phyloP scores from a whole-genome alignment of 208 protist genomes.

The Acanthamoeba rhysodes region DNA sequence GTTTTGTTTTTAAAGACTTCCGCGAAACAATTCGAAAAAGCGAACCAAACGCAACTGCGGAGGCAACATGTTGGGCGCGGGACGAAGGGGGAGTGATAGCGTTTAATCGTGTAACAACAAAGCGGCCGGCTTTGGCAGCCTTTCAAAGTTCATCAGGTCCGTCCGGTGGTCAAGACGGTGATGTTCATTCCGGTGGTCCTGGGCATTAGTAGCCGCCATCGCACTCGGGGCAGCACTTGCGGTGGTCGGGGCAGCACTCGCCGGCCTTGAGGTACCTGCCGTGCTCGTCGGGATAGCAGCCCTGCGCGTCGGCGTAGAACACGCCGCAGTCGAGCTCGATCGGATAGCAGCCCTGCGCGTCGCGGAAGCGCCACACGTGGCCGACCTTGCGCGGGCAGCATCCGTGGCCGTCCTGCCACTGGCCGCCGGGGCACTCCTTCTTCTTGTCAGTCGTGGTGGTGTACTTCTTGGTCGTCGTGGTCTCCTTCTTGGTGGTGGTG shows the following conservation, averaged over 20 bases:
- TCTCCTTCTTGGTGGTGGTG: neutral
- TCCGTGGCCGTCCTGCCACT: neutral
- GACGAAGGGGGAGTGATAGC: no score
- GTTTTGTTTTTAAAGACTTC: no score
- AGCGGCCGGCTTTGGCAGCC: no score
- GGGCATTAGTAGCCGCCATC: neutral
- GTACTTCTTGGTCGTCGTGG: no score
- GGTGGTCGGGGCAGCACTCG: neutral
- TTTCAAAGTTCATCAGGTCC: no score
- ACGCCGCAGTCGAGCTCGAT: neutral
- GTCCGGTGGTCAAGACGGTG: no score
- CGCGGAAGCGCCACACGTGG: neutral
- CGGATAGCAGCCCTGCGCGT: neutral
- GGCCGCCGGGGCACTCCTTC: neutral
- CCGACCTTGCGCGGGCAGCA: conserved; percentile 14
- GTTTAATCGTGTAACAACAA: no score
- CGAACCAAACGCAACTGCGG: no score
- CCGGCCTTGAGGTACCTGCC: neutral
- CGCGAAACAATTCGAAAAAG: no score
- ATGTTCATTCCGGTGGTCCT: no score
- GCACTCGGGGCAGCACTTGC: neutral
- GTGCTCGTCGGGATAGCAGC: neutral
- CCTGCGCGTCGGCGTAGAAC: neutral
- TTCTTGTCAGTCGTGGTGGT: neutral
- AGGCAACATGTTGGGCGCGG: no score